Conservation (phyloP, 306 rosid genomes). For the Cicer chorassanicum region DNA sequence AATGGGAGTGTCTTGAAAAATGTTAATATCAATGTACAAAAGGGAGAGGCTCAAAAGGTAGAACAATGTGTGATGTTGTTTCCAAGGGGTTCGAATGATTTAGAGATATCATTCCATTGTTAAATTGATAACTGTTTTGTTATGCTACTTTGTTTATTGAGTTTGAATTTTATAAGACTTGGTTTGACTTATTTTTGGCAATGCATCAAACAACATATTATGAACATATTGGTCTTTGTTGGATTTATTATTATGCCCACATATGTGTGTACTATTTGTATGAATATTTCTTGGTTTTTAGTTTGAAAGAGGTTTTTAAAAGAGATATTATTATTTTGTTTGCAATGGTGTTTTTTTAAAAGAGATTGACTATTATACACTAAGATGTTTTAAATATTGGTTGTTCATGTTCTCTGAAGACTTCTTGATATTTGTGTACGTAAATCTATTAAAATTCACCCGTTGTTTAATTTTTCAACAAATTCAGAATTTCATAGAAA, state of each 20-base stretch:
- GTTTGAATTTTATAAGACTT: not conserved
- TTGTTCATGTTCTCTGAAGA: too few relatives aligned
- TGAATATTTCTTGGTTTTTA: not conserved
- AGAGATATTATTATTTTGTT: too few relatives aligned
- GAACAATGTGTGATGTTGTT: not conserved
- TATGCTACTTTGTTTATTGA: not conserved
- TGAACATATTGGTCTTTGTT: not conserved
- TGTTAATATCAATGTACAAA: not conserved
- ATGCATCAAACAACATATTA: not conserved
- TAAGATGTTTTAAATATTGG: too few relatives aligned
- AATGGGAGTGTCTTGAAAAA: constrained; percentile 14
- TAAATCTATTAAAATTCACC: too few relatives aligned
- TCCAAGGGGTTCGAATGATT: constrained; percentile 13
- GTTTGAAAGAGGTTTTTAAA: too few relatives aligned
- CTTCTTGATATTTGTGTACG: too few relatives aligned
- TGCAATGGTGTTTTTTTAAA: too few relatives aligned
- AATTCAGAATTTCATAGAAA: too few relatives aligned
- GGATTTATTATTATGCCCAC: not conserved
- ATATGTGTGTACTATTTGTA: not conserved
- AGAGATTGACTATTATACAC: too few relatives aligned
- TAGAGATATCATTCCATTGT: constrained; percentile 26
- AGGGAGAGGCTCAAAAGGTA: not conserved
- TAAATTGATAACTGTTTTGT: not conserved
- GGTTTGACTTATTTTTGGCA: not conserved
- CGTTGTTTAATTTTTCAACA: too few relatives aligned